Evolutionary conservation across 2,329 filamentous ascomycete genomes (phyloP), one percentile per base, ranked within the genome.

Genomic region (Cercospora zeae-maydis): DNA sequence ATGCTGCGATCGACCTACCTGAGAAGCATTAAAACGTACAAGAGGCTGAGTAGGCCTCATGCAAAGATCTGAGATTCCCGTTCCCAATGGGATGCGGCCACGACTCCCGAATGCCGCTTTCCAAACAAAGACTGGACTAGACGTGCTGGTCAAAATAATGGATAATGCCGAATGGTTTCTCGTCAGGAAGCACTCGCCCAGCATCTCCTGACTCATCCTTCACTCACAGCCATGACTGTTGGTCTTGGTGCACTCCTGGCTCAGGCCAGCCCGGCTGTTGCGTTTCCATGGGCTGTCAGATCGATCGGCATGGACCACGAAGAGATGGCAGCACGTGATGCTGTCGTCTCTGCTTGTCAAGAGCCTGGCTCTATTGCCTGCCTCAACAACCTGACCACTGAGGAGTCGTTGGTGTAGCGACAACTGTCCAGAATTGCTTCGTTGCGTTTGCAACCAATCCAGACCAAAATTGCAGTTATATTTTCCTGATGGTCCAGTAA

Each of bases 341-440:
- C 70, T 4, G 68, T 58, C 31, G 75, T 21, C 74, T 75, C 69
- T 74, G 76, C 30, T 27, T 33, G 55, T 42, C 49, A 59, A 24
- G 31, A 24, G 2, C 65, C 63, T 33, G 63, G 63, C 9, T 69
- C 64, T 27, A 60, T 69, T 33, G 72, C 69, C 2, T 78, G 76
- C 65, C 75, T 78, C 3, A 75, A 74, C 73, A 79, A 79, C 52
- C 74, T 6, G 71, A 78, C 56, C 78, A 79, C 63, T 63, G 71
- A 7, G 71, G 74, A 36, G 78, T 77, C 9, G 73, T 71, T n/a
- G n/a, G n/a, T n/a, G n/a, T n/a, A n/a, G n/a, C n/a, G n/a, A n/a
- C n/a, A n/a, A n/a, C n/a, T n/a, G n/a, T n/a, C n/a, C n/a, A n/a
- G n/a, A n/a, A n/a, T n/a, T n/a, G n/a, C n/a, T n/a, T n/a, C n/a